phyloP scores from a whole-genome alignment of 805 yeast genomes.

The Nakazawaea populi region DNA sequence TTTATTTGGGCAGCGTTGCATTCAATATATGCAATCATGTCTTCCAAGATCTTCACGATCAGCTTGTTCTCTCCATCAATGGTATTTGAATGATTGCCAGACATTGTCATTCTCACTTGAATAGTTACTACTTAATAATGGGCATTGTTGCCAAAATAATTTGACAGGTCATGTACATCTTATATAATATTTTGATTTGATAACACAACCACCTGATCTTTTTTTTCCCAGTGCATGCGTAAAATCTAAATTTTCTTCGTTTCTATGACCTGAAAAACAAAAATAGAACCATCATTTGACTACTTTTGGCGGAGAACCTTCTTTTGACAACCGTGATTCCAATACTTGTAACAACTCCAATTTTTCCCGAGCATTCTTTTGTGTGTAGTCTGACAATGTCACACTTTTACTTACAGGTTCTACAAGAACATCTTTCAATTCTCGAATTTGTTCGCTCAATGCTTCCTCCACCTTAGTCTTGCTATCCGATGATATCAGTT shows the following conservation, averaged over 20 bases:
- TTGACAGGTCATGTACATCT: too few species aligned
- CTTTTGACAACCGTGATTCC: neutral
- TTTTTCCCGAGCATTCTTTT: neutral
- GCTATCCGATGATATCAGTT: neutral
- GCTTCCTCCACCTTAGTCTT: neutral
- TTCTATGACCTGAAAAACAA: neutral
- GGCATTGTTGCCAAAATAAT: neutral
- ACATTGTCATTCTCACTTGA: too few species aligned
- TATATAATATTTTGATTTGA: too few species aligned
- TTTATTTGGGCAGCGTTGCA: neutral
- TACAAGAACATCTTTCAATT: conserved; percentile 20
- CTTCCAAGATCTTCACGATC: neutral
- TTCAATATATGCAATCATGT: neutral
- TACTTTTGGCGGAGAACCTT: neutral
- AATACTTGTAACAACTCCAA: neutral
- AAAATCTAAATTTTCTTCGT: neutral
- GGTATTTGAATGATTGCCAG: too few species aligned
- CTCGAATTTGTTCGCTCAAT: neutral
- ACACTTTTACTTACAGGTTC: conserved; percentile 30
- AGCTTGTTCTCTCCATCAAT: too few species aligned
- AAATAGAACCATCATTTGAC: neutral
- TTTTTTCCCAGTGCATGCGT: neutral
- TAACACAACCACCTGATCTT: neutral
- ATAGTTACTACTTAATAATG: too few species aligned
- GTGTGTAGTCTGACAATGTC: neutral